These are phyloP conservation scores for Geotrichum bryndzae DNA, from an alignment of 1,139 yeast genomes.

Conservation along the genomic window DNA sequence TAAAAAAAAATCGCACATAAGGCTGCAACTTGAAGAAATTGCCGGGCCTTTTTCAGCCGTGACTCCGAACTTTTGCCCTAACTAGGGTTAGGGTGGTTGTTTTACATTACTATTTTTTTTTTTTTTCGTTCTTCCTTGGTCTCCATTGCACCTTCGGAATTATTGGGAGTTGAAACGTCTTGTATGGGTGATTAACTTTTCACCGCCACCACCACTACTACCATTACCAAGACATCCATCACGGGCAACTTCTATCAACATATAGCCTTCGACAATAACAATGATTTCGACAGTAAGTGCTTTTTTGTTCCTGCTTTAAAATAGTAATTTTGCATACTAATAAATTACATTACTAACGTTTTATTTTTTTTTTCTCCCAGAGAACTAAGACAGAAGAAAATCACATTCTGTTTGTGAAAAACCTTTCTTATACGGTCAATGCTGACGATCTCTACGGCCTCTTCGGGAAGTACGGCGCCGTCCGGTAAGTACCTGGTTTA, in stretches of 20 bases:
- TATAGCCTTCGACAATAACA: not conserved
- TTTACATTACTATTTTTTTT: too few species aligned
- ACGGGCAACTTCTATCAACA: not conserved
- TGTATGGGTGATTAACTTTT: not conserved
- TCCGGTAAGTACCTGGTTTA: constrained; percentile 32
- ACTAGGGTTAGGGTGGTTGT: too few species aligned
- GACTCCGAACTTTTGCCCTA: too few species aligned
- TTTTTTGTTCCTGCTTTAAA: not conserved
- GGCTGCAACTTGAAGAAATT: too few species aligned
- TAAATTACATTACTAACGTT: not conserved
- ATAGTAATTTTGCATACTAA: not conserved
- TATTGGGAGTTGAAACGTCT: too few species aligned
- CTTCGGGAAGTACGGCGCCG: constrained; percentile 53
- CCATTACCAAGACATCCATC: not conserved
- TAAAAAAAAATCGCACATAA: too few species aligned
- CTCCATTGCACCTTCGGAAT: too few species aligned
- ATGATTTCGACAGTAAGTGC: not conserved
- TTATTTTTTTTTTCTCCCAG: not conserved
- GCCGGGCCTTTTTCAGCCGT: too few species aligned
- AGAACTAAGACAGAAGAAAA: constrained; percentile 15
- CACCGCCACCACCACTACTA: not conserved
- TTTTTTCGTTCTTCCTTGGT: too few species aligned
- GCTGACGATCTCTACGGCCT: constrained; percentile 47
- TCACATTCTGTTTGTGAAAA: constrained; percentile 46
- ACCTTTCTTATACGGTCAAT: constrained; percentile 51